Conservation (phyloP, 225 moss, liverwort and hornwort species). For the Pseudisothecium myosuroides region DNA sequence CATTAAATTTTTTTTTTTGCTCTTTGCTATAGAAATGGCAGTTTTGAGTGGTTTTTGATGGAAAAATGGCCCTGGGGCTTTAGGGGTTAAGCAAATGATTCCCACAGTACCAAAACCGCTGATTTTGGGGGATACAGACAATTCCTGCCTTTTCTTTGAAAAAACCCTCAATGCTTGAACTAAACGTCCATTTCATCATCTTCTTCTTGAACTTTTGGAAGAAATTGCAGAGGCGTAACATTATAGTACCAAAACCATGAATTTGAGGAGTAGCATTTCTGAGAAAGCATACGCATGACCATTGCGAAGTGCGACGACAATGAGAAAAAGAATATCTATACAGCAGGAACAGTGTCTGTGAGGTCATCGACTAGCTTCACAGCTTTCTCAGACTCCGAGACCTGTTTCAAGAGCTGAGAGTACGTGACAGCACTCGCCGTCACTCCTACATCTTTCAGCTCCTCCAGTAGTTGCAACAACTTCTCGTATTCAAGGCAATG, state of each 20-base stretch:
- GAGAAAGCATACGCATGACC: neutral
- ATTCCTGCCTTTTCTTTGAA: neutral
- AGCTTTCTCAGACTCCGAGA: slow-evolving; percentile 24
- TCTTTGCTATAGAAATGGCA: no score
- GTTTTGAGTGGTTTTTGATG: no score
- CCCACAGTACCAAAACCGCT: no score
- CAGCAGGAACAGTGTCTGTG: slow-evolving; percentile 15
- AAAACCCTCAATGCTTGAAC: no score
- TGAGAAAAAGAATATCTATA: neutral
- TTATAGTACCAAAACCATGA: neutral
- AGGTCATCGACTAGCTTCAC: slow-evolving; percentile 23
- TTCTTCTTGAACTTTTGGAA: neutral
- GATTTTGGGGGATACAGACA: no score
- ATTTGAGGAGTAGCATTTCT: neutral
- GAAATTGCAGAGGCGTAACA: no score
- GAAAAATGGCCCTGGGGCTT: no score
- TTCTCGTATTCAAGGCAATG: slow-evolving; percentile 8
- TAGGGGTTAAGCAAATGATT: no score
- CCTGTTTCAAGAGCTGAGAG: slow-evolving; percentile 34
- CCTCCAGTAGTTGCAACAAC: slow-evolving; percentile 43
- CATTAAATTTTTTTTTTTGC: no score
- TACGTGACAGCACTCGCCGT: slow-evolving; percentile 31
- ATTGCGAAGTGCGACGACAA: neutral
- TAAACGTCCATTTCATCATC: no score
- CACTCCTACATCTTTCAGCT: slow-evolving; percentile 34